Evolutionary conservation across 2,329 filamentous ascomycete species (phyloP).

Genomic region (Rhynchosporium agropyri): DNA sequence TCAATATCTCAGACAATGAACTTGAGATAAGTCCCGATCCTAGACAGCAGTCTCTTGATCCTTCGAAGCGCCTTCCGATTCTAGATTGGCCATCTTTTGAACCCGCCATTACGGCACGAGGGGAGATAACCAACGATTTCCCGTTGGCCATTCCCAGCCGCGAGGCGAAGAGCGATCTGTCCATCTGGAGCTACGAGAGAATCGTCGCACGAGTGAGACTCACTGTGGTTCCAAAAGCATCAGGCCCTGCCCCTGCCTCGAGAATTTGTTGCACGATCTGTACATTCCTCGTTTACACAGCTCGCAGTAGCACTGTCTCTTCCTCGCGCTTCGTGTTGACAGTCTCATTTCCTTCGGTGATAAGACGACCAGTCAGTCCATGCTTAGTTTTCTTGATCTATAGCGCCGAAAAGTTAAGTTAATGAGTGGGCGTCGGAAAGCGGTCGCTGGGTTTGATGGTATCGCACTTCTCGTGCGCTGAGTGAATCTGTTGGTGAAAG

Average conservation of each 20-base stretch:
- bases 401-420: background rate
- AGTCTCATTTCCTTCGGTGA: background rate
- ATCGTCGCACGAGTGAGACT: constrained; percentile 47
- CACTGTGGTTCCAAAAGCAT: constrained; percentile 25
- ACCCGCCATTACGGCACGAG: constrained; percentile 45
- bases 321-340: background rate
- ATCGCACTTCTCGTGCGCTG: background rate
- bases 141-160: constrained; percentile 46
- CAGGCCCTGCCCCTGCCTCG: constrained; percentile 22
- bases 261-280: constrained; percentile 22
- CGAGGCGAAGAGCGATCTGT: constrained; percentile 50
- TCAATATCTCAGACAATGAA: constrained; percentile 43
- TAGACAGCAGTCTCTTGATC: constrained; percentile 32
- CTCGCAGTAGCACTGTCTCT: constrained; percentile 23
- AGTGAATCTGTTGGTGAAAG: background rate
- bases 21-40: constrained; percentile 36
- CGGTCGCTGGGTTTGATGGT: background rate
- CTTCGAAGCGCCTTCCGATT: constrained; percentile 41
- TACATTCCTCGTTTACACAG: constrained; percentile 21
- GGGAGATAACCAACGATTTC: constrained; percentile 51
- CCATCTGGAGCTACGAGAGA: constrained; percentile 50
- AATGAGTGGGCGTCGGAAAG: background rate
- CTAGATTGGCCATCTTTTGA: constrained; percentile 44
- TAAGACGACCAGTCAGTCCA: background rate
- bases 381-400: constrained; percentile 9